Percentiles rank a stretch among this genome's conserved stretches.
Conservation (phyloP, 352 stramenopile species). For the Aphanomyces invadans region DNA sequence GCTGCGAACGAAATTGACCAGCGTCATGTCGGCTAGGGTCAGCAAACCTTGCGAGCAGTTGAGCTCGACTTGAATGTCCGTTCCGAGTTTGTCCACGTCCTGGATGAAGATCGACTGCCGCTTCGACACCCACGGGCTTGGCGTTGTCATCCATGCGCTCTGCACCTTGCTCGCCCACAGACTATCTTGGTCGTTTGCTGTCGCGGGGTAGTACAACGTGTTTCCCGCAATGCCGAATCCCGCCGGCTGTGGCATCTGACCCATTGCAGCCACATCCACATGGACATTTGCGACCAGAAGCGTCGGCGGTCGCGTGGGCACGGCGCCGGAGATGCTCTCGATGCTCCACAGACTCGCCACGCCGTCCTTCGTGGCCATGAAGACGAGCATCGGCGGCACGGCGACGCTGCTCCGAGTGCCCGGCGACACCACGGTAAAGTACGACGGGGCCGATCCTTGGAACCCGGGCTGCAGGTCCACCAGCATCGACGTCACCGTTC, state of each 20-base stretch:
- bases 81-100: background rate
- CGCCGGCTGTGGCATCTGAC: background rate
- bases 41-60: background rate
- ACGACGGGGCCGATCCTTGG: background rate
- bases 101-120: constrained; percentile 10
- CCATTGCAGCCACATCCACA: background rate
- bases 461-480: constrained; percentile 28
- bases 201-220: constrained; percentile 6
- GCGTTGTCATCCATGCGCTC: background rate
- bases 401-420: background rate
- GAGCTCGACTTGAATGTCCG: background rate
- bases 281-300: background rate
- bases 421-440: constrained; percentile 10
- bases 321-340: background rate
- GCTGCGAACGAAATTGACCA: background rate
- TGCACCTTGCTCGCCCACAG: background rate
- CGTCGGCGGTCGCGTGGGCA: too few species aligned
- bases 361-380: background rate
- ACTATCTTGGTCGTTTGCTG: too few species aligned
- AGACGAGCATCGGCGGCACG: background rate
- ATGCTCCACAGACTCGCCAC: background rate
- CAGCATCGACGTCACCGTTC: constrained; percentile 36
- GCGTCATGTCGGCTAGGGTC: background rate
- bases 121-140: background rate
- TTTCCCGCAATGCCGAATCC: background rate